Conservation (phyloP, 2,329 filamentous ascomycete species). For the Dryadomyces quercivorus region DNA sequence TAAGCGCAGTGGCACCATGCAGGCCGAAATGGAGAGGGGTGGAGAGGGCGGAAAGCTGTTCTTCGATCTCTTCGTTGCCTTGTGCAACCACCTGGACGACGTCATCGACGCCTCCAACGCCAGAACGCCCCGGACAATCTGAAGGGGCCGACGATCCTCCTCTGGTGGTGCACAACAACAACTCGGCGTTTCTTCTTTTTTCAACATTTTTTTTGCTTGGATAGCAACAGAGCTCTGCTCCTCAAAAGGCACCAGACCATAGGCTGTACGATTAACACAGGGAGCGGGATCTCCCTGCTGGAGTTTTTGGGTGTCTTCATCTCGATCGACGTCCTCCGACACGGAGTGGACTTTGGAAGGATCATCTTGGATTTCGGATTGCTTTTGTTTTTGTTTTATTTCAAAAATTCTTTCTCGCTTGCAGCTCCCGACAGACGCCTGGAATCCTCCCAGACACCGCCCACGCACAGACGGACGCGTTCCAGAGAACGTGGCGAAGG, state of each 20-base stretch:
- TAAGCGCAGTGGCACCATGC: conserved; percentile 97
- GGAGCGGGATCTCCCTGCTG: not conserved
- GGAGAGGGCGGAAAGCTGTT: conserved; percentile 67
- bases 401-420: conserved; percentile 30
- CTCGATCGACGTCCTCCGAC: not conserved
- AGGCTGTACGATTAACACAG: not conserved
- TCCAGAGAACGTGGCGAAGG: not conserved
- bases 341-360: not conserved
- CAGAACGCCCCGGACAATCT: conserved; percentile 45
- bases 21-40: conserved; percentile 94
- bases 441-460: not conserved
- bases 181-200: conserved; percentile 4
- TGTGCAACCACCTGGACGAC: conserved; percentile 98
- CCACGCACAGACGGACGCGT: not conserved
- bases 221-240: not conserved
- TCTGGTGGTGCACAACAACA: not conserved
- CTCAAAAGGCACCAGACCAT: not conserved
- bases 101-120: conserved; percentile 74
- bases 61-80: conserved; percentile 95
- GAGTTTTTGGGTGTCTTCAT: not conserved
- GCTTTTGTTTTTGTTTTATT: not conserved
- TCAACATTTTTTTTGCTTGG: not conserved
- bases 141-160: conserved; percentile 16
- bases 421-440: conserved; percentile 21
- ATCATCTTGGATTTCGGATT: not conserved